These are phyloP conservation scores for Rhododendron williamsianum DNA, from an alignment of 148 eudicot genomes.

Conservation along the genomic window DNA sequence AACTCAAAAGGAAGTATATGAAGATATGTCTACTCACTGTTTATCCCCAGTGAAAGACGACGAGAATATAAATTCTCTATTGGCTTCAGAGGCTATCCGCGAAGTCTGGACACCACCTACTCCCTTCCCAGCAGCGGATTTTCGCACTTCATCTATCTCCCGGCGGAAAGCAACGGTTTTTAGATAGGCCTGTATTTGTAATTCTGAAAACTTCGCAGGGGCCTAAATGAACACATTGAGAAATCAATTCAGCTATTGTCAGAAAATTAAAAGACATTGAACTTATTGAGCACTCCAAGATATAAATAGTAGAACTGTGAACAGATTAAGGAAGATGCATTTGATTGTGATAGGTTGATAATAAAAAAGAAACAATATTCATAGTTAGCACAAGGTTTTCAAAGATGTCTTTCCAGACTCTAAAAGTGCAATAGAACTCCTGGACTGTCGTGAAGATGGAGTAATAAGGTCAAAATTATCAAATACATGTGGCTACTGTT, in stretches of 20 bases:
- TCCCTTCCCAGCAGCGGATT: conserved; percentile 80
- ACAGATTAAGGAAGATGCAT: not conserved
- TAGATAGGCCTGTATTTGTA: conserved; percentile 92
- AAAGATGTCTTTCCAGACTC: not conserved
- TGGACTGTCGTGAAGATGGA: not conserved
- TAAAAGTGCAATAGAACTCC: not conserved
- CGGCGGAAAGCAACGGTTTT: conserved; percentile 98
- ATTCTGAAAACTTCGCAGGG: conserved; percentile 86
- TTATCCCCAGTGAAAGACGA: conserved; percentile 91
- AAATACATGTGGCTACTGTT: not conserved
- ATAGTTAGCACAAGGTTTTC: not conserved
- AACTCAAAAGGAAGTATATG: not conserved
- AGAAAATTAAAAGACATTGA: not conserved
- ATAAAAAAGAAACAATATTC: not conserved
- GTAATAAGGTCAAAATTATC: not conserved
- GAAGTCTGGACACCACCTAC: conserved; percentile 94
- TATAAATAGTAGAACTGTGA: not conserved
- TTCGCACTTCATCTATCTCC: conserved; percentile 90
- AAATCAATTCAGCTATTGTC: conserved; percentile 7
- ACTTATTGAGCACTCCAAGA: not conserved
- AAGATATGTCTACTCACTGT: conserved; percentile 43
- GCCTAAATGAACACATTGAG: conserved; percentile 39
- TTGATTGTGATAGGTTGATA: not conserved
- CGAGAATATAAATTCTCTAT: conserved; percentile 84
- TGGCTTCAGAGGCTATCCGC: conserved; percentile 95